Base-by-base conservation (phyloP, 768 basidiomycete species). In the Lactarius sanguifluus region DNA sequence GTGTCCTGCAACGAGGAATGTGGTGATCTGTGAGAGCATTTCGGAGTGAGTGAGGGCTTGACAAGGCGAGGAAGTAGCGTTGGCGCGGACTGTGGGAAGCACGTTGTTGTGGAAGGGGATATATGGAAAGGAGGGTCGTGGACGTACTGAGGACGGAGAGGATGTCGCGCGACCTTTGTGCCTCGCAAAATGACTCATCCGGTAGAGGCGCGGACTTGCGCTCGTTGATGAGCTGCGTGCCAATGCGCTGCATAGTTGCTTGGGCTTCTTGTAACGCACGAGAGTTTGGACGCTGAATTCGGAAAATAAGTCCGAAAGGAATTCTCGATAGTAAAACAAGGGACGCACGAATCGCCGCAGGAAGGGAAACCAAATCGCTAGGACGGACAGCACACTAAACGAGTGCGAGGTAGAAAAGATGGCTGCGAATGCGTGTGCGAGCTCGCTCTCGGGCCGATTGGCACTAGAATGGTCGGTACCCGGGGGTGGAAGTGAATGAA, bases 1-100 rank as follows among this genome's bases (percentile, higher is more conserved):
- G 76, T 90, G 83, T 13, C 88, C 88, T 5, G 86, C 85, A 16
- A 83, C 79, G 36, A 89, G 78, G 72, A 89, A 88, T 0, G 85
- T 87, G 13, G 83, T 81, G 67, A 88, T 87, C 69, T 88, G 88
- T 69, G 80, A 85, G 28, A 86, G 76, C 2, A 84, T 81, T 67
- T 90, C 86, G n/a, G 79, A 75, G 43, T 82, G 79, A 13, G 82
- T 79, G 78, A 90, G 79, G n/a, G 79, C 79, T 66, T 83, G 80
- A 0, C 78, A 75, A 12, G 80, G 74, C 12, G 80, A 74, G 15
- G 78, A 74, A 16, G 82, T 78, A 64, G 84, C 73, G 71, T 87
- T 89, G 1, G 88, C 88, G 59, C 81, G 82, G 62, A 91, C 89
- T 88, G 71, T 0, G 23, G 34, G 28, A 55, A 30, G 10, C 18